A percentile compares a stretch with the other conserved stretches of the same genome.
These are phyloP conservation scores for Neurospora sp. DNA, from an alignment of 495 filamentous ascomycete genomes.

Conservation along the genomic window DNA sequence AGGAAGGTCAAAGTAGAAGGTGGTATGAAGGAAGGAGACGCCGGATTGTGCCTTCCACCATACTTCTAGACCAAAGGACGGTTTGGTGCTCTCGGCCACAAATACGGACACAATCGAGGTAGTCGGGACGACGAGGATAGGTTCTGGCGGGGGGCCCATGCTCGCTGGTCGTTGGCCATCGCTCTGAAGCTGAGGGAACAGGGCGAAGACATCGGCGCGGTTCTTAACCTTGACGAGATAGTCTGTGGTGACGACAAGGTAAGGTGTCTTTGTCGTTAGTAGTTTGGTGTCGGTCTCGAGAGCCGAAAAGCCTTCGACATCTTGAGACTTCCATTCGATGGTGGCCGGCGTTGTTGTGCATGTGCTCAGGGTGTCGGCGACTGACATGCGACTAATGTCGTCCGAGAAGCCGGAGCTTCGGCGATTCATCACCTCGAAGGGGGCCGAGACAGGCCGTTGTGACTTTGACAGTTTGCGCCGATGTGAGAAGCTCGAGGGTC, in stretches of 20 bases:
- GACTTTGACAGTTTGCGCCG: constrained; percentile 19
- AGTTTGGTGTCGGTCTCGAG: constrained; percentile 72
- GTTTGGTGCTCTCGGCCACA: constrained; percentile 65
- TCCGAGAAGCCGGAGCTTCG: constrained; percentile 20
- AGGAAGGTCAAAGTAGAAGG: constrained; percentile 62
- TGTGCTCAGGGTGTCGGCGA: constrained; percentile 13
- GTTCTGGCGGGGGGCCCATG: constrained; percentile 13
- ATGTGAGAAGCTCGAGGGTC: background rate
- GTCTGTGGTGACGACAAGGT: constrained; percentile 79
- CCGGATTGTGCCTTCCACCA: constrained; percentile 60
- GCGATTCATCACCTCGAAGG: constrained; percentile 8
- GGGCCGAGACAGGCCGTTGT: constrained; percentile 8
- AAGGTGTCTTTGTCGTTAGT: constrained; percentile 79
- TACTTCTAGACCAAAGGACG: constrained; percentile 73
- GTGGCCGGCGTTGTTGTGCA: constrained; percentile 2
- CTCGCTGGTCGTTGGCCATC: constrained; percentile 3
- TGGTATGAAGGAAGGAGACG: constrained; percentile 37
- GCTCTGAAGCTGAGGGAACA: constrained; percentile 26
- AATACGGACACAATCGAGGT: constrained; percentile 69
- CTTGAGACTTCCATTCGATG: constrained; percentile 31
- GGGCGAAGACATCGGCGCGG: constrained; percentile 48
- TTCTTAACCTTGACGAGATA: constrained; percentile 75
- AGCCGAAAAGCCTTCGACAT: constrained; percentile 48
- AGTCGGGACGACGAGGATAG: constrained; percentile 44
- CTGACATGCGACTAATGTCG: constrained; percentile 15